Conservation (phyloP, 2,329 filamentous ascomycete genomes). For the Paradendryphiella salina region DNA sequence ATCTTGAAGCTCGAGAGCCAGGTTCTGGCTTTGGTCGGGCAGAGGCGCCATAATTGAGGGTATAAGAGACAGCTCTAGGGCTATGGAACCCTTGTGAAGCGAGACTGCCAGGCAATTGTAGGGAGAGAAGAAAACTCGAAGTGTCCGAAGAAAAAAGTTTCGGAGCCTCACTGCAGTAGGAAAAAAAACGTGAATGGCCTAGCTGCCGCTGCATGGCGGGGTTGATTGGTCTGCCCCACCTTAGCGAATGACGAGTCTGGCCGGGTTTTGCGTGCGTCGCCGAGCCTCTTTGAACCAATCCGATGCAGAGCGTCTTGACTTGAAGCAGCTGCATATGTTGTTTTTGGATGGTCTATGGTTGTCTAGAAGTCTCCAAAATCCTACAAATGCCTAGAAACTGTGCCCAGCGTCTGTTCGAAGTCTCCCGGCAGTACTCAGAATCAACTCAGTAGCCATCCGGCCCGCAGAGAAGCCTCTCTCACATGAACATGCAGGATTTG, state of each 20-base stretch:
- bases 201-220: slow-evolving; percentile 16
- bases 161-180: slow-evolving; percentile 6
- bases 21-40: slow-evolving; percentile 57
- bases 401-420: too few species aligned
- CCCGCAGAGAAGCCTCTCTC: too few species aligned
- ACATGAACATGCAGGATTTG: neutral
- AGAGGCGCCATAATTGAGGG: slow-evolving; percentile 37
- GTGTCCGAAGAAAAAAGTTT: slow-evolving; percentile 23
- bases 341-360: neutral
- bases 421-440: neutral
- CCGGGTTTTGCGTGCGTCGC: slow-evolving; percentile 2
- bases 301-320: neutral
- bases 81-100: slow-evolving; percentile 36
- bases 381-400: too few species aligned
- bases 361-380: neutral
- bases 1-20: slow-evolving; percentile 92
- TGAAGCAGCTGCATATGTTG: neutral
- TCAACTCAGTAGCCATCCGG: too few species aligned
- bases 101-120: slow-evolving; percentile 41
- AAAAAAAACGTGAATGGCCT: slow-evolving; percentile 12
- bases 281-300: neutral
- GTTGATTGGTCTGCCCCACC: slow-evolving; percentile 18
- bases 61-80: slow-evolving; percentile 41
- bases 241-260: slow-evolving; percentile 11
- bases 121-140: slow-evolving; percentile 24